Conservation (phyloP, 192 early-diverging fungal species). For the Helicostylum pulchrum region DNA sequence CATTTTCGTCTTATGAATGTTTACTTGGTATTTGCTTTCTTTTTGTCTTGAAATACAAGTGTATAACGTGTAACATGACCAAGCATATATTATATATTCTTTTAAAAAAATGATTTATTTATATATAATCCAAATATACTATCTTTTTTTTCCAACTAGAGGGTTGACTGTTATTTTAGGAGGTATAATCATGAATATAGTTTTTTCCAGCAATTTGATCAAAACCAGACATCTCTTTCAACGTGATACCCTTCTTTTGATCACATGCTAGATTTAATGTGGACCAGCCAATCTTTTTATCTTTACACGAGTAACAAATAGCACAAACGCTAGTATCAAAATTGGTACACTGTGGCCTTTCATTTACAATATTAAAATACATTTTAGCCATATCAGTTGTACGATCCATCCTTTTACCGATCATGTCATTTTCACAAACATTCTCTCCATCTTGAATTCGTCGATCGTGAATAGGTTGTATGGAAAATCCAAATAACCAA, state of each 20-base stretch:
- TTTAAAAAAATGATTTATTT: too few species aligned
- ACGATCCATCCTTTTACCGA: conserved; percentile 44
- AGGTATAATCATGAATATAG: too few species aligned
- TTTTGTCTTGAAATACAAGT: too few species aligned
- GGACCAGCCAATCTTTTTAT: conserved; percentile 46
- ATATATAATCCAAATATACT: too few species aligned
- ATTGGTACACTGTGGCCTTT: not conserved
- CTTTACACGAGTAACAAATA: conserved; percentile 53
- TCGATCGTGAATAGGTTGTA: conserved; percentile 52
- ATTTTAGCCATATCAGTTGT: conserved; percentile 48
- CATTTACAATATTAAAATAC: conserved; percentile 10
- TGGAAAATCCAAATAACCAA: conserved; percentile 54
- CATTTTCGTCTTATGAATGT: too few species aligned
- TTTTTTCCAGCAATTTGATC: conserved; percentile 7
- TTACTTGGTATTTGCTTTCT: too few species aligned
- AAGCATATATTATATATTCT: too few species aligned
- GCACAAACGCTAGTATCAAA: conserved; percentile 34
- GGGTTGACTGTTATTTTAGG: too few species aligned
- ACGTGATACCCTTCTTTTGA: conserved; percentile 46
- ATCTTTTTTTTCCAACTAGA: too few species aligned
- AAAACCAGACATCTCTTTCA: conserved; percentile 18
- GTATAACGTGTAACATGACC: too few species aligned
- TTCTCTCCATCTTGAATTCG: conserved; percentile 49
- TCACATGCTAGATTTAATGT: conserved; percentile 52
- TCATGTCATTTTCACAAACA: conserved; percentile 58